phyloP scores from a whole-genome alignment of 2,329 filamentous ascomycete species.

The Nemania diffusa region DNA sequence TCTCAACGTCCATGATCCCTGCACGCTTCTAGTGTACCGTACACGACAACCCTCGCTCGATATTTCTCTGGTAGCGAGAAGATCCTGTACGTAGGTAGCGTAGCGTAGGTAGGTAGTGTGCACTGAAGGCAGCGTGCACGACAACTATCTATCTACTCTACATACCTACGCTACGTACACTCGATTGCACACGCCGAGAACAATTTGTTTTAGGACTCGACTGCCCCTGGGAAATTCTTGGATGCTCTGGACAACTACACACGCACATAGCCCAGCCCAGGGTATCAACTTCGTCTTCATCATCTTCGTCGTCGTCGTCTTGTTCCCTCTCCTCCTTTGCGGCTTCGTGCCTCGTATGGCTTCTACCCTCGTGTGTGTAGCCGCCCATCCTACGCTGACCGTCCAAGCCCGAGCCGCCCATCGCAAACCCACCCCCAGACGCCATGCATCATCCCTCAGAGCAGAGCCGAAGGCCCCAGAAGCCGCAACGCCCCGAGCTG shows the following conservation, averaged over 20 bases:
- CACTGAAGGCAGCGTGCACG: neutral
- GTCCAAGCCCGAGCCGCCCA: conserved; percentile 33
- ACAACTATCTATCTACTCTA: neutral
- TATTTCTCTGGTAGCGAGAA: conserved; percentile 25
- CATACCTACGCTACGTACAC: neutral
- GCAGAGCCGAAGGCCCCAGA: conserved; percentile 43
- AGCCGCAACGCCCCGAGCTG: conserved; percentile 52
- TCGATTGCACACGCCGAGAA: conserved; percentile 11
- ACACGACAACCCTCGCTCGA: conserved; percentile 9
- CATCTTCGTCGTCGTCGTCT: neutral
- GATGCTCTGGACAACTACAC: neutral
- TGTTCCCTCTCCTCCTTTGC: conserved; percentile 7
- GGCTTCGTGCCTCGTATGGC: conserved; percentile 41
- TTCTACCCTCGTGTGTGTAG: conserved; percentile 26
- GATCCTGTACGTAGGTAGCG: conserved; percentile 11
- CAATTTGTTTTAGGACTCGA: neutral
- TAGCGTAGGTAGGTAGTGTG: neutral
- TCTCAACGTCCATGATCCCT: conserved; percentile 25
- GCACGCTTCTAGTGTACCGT: neutral
- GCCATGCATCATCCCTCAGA: conserved; percentile 48
- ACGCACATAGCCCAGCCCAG: neutral
- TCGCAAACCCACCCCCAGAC: conserved; percentile 30
- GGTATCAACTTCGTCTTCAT: neutral
- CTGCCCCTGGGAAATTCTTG: neutral
- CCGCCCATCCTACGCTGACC: conserved; percentile 37